These are phyloP conservation scores for Santalum album DNA, from an alignment of 164 flowering plant species.

Conservation along the genomic window DNA sequence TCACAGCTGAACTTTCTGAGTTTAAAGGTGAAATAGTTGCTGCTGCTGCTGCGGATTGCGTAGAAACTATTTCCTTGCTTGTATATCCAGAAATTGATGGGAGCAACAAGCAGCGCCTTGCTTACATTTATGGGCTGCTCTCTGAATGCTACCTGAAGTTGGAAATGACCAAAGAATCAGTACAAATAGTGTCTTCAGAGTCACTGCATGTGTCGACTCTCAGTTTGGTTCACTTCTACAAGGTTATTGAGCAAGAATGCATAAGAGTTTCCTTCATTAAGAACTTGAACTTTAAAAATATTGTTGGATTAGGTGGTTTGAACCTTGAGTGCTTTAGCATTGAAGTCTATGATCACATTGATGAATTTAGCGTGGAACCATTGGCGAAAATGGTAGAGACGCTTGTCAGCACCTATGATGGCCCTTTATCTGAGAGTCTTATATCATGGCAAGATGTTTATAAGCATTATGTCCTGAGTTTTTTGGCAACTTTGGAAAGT, in stretches of 20 bases:
- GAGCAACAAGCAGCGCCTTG: slow-evolving; percentile 66
- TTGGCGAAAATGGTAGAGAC: slow-evolving; percentile 69
- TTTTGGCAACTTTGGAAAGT: slow-evolving; percentile 36
- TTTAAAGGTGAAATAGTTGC: slow-evolving; percentile 42
- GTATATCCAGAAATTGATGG: slow-evolving; percentile 85
- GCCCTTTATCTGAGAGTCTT: slow-evolving; percentile 35
- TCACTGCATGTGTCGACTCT: slow-evolving; percentile 9
- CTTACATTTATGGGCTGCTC: slow-evolving; percentile 57
- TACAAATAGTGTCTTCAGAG: slow-evolving; percentile 13
- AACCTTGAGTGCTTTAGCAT: slow-evolving; percentile 43
- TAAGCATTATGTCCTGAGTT: slow-evolving; percentile 40
- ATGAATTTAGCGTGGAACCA: slow-evolving; percentile 62
- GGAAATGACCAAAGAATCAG: slow-evolving; percentile 24
- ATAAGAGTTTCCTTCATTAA: slow-evolving; percentile 50
- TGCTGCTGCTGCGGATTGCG: slow-evolving; percentile 33
- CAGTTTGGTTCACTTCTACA: slow-evolving; percentile 39
- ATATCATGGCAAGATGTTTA: slow-evolving; percentile 65
- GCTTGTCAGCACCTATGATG: slow-evolving; percentile 33
- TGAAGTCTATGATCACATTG: slow-evolving; percentile 48
- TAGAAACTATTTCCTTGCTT: slow-evolving; percentile 34
- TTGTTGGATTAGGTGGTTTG: slow-evolving; percentile 58
- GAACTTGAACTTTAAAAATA: slow-evolving; percentile 71
- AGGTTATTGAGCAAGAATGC: slow-evolving; percentile 71
- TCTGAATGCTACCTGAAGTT: slow-evolving; percentile 58
- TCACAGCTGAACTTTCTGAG: slow-evolving; percentile 48